Evolutionary conservation across 208 protist genomes (phyloP).

Genomic region (Phytomonas francai): DNA sequence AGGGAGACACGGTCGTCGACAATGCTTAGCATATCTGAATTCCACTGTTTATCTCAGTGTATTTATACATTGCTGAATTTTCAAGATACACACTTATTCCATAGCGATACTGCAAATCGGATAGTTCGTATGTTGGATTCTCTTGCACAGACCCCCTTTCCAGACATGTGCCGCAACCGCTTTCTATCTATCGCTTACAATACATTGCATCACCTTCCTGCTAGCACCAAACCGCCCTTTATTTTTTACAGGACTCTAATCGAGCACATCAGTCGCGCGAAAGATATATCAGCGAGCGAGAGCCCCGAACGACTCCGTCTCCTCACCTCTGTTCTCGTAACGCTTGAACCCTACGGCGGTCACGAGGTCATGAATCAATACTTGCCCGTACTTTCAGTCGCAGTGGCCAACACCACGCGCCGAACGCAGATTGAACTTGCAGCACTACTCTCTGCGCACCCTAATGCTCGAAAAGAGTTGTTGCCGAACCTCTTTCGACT

Average conservation of each 20-base stretch:
- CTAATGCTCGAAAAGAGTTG: conserved; percentile 31
- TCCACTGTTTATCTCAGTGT: neutral
- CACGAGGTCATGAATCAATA: conserved; percentile 44
- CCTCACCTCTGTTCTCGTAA: conserved; percentile 39
- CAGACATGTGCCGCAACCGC: conserved; percentile 17
- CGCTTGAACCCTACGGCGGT: conserved; percentile 49
- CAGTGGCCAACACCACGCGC: conserved; percentile 40
- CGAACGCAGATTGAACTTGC: conserved; percentile 51
- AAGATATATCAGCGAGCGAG: conserved; percentile 42
- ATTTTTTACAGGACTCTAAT: conserved; percentile 40
- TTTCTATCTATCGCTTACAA: conserved; percentile 27
- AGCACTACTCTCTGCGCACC: conserved; percentile 33
- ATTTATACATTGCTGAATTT: neutral
- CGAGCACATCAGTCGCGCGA: conserved; percentile 35
- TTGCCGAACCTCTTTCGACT: conserved; percentile 47
- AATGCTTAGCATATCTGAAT: neutral
- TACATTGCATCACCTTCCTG: conserved; percentile 31
- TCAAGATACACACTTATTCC: neutral
- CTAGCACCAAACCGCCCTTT: conserved; percentile 16
- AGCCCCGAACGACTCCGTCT: conserved; percentile 21
- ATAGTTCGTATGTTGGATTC: neutral
- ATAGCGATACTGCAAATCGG: neutral
- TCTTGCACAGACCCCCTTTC: neutral
- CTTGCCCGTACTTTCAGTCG: conserved; percentile 55
- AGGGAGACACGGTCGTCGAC: neutral